A percentile compares a stretch with the other conserved stretches of the same genome.
These are phyloP conservation scores for Cairneyella variabilis DNA, from an alignment of 495 filamentous ascomycete genomes.

Conservation along the genomic window DNA sequence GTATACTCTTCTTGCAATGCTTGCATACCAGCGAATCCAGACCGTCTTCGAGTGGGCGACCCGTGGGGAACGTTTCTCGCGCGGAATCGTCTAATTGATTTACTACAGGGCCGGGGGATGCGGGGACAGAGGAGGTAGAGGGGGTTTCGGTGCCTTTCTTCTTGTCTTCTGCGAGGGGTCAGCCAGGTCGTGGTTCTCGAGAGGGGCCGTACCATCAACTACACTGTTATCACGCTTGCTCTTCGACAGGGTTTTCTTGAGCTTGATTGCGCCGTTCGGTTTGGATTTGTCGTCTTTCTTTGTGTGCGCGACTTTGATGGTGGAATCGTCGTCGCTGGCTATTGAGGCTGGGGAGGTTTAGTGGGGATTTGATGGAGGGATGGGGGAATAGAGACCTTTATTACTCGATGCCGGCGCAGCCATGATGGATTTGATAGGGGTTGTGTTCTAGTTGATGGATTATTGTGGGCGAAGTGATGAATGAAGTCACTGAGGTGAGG, in stretches of 20 bases:
- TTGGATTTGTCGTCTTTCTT: constrained; percentile 55
- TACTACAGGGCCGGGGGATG: constrained; percentile 53
- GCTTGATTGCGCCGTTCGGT: constrained; percentile 55
- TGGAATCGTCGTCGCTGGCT: constrained; percentile 44
- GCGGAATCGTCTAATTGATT: constrained; percentile 70
- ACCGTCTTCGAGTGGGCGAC: constrained; percentile 65
- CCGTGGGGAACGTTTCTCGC: constrained; percentile 67
- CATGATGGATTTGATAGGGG: constrained; percentile 9
- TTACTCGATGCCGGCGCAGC: constrained; percentile 3
- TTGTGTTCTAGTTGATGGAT: constrained; percentile 5
- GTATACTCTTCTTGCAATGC: constrained; percentile 72
- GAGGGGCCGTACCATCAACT: constrained; percentile 47
- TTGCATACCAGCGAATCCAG: constrained; percentile 72
- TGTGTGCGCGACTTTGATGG: constrained; percentile 54
- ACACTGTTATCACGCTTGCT: constrained; percentile 50
- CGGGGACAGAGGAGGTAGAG: constrained; percentile 29
- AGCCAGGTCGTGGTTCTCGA: neutral
- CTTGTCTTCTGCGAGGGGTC: constrained; percentile 36
- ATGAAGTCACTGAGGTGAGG: constrained; percentile 2
- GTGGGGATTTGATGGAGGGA: neutral
- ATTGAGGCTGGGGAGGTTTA: constrained; percentile 10
- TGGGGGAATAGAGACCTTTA: constrained; percentile 7
- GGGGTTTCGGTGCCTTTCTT: constrained; percentile 36
- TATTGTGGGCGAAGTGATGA: neutral
- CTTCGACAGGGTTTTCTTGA: constrained; percentile 62